Evolutionary conservation across 1,284 basidiomycete species (phyloP), one percentile per base, ranked within the genome.

Genomic region (Bjerkandera adusta): DNA sequence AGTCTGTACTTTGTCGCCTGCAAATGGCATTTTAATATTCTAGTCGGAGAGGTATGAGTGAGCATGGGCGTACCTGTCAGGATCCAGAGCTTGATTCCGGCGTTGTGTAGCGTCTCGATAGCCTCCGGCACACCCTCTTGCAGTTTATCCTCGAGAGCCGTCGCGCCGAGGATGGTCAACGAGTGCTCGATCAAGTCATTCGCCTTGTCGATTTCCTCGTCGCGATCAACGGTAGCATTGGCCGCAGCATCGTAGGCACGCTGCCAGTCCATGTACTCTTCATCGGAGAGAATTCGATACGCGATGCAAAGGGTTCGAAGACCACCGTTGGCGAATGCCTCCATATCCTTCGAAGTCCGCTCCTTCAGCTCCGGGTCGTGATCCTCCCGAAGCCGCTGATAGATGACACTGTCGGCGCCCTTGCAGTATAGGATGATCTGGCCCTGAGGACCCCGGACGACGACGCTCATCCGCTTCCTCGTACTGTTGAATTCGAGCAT

Each of bases 11-110:
- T 98, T 98, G 72, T 98, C 95, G 40, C 94, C 94, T 81, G 64
- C 2, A 49, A 54, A 34, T 3, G 6, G 10, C 5, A 25, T 11
- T 15, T 16, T 15, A 36, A 18, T 43, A n/a, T n/a, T n/a, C n/a
- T n/a, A 36, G 34, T 36, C 8, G 13, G 34, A 8, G 34, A 44
- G 30, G 16, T 13, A 33, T 50, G 38, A 56, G 20, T 33, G 37
- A 10, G 41, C 20, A 4, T 25, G 52, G 27, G 67, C 75, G 44
- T 48, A 84, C 87, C 88, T 26, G 92, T 95, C 47, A 95, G 69
- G 63, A 95, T 93, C 95, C 96, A 99, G 2, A 99, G 69, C 69
- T 97, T 98, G 73, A 99, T 97, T 6, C 95, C 95, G 0, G 95
- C 96, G 34, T 80, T 75, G 62, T 97, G 95, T 15, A 99, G 73